These are phyloP conservation scores for Heliamphora pulchella DNA, from an alignment of 179 eudicot genomes.

Conservation along the genomic window DNA sequence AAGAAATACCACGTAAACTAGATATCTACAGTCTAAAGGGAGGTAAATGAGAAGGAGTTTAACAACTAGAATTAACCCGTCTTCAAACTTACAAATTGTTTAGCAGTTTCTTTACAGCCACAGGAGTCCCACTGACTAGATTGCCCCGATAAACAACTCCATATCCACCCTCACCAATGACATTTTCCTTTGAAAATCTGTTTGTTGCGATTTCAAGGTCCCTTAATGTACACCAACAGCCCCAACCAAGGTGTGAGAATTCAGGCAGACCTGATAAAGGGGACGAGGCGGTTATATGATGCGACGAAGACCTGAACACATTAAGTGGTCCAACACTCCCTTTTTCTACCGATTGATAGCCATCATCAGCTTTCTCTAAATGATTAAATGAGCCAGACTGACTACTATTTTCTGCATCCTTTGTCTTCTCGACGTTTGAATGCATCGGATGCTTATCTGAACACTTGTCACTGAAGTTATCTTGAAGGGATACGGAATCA, in stretches of 20 bases:
- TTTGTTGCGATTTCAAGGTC: conserved; percentile 69
- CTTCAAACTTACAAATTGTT: conserved; percentile 61
- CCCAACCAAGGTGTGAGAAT: conserved; percentile 73
- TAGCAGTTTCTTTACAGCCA: conserved; percentile 74
- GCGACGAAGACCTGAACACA: conserved; percentile 21
- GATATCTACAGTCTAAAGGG: background rate
- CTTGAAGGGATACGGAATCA: conserved; percentile 26
- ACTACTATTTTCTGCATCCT: conserved; percentile 33
- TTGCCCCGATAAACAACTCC: conserved; percentile 71
- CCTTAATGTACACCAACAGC: conserved; percentile 82
- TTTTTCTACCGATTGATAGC: conserved; percentile 43
- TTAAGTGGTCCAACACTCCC: conserved; percentile 20
- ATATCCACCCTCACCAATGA: conserved; percentile 84
- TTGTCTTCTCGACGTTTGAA: conserved; percentile 39
- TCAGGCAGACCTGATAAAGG: conserved; percentile 73
- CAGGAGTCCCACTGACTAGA: conserved; percentile 59
- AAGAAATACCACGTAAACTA: conserved; percentile 8
- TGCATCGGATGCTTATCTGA: conserved; percentile 44
- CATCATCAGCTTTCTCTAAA: conserved; percentile 44
- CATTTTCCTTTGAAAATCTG: conserved; percentile 61
- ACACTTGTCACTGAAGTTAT: conserved; percentile 43
- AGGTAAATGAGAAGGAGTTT: background rate
- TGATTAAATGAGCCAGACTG: conserved; percentile 45
- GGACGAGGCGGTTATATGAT: conserved; percentile 38
- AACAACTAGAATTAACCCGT: background rate